phyloP scores from a whole-genome alignment of 495 filamentous ascomycete species.

The Annulohypoxylon maeteangense region DNA sequence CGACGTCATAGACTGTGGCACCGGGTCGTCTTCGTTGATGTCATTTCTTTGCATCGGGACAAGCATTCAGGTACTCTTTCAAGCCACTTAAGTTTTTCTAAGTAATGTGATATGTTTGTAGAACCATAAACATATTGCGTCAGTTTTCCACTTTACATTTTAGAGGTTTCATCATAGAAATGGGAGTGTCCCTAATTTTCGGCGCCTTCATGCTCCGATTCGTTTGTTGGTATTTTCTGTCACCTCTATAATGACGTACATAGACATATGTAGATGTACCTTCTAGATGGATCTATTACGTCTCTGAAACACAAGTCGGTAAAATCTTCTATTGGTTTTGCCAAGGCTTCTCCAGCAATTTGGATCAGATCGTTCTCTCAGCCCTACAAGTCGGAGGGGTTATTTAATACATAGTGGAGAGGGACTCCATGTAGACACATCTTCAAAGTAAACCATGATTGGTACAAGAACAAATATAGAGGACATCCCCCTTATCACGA shows the following conservation, averaged over 20 bases:
- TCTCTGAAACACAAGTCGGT: not conserved
- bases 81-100: constrained; percentile 27
- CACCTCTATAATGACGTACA: constrained; percentile 28
- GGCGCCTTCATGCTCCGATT: not conserved
- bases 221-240: not conserved
- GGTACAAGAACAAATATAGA: not conserved
- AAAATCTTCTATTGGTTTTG: not conserved
- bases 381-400: constrained; percentile 10
- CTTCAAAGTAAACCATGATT: not conserved
- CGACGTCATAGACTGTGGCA: constrained; percentile 37
- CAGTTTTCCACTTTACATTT: not conserved
- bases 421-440: not conserved
- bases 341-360: constrained; percentile 5
- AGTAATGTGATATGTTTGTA: not conserved
- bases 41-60: constrained; percentile 30
- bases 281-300: not conserved
- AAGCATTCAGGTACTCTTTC: constrained; percentile 29
- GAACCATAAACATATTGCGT: not conserved
- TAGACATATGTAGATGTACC: not conserved
- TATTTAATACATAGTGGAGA: not conserved
- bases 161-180: not conserved
- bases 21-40: constrained; percentile 30
- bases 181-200: not conserved
- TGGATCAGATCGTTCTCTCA: constrained; percentile 11
- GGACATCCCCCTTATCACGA: not conserved